These are phyloP conservation scores for Boletus speciosus DNA, from an alignment of 768 basidiomycete genomes.

Conservation along the genomic window DNA sequence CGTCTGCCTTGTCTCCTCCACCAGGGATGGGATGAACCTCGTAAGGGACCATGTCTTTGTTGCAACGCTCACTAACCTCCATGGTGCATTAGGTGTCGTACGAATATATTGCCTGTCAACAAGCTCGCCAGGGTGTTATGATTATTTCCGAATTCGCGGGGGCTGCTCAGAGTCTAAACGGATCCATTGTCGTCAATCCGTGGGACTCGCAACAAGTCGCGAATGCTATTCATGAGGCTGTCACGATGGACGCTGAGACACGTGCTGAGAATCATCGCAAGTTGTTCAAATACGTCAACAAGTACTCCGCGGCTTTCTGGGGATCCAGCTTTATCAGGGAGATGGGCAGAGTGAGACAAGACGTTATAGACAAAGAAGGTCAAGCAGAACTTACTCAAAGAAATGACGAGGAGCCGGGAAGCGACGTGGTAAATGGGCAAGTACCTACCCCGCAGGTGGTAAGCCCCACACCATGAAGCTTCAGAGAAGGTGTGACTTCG, in stretches of 20 bases:
- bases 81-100: constrained; percentile 77
- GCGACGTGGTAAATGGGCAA: constrained; percentile 38
- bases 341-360: constrained; percentile 60
- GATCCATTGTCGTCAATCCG: constrained; percentile 95
- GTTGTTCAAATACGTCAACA: constrained; percentile 94
- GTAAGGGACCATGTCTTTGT: constrained; percentile 44
- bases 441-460: constrained; percentile 35
- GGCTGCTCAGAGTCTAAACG: constrained; percentile 93
- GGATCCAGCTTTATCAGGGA: constrained; percentile 86
- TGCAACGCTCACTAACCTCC: constrained; percentile 8
- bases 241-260: constrained; percentile 79
- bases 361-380: constrained; percentile 33
- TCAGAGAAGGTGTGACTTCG: constrained; percentile 30
- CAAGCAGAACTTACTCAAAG: constrained; percentile 34
- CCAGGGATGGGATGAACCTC: constrained; percentile 98
- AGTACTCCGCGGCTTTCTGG: constrained; percentile 93
- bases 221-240: constrained; percentile 93
- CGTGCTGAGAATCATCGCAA: constrained; percentile 94
- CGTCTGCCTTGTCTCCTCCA: constrained; percentile 92
- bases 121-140: constrained; percentile 90
- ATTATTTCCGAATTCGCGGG: constrained; percentile 99
- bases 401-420: constrained; percentile 37
- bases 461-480: constrained; percentile 32
- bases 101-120: constrained; percentile 96
- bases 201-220: constrained; percentile 99